Evolutionary conservation across 345 rosid genomes (phyloP).

Genomic region (Atalantia buxifolia): DNA sequence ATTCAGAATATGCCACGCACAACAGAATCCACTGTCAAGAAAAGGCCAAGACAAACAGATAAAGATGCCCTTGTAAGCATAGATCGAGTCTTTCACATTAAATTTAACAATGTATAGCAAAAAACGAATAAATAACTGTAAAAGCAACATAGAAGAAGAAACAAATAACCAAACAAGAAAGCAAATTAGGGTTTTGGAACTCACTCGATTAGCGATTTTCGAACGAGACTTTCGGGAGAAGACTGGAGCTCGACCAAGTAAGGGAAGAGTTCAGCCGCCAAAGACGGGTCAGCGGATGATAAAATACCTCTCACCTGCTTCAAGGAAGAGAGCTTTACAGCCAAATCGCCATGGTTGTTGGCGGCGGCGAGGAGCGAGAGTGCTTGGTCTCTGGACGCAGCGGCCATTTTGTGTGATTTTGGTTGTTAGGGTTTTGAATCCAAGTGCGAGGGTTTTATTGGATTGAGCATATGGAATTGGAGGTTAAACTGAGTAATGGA

Average conservation of each 20-base stretch:
- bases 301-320: slow-evolving; percentile 75
- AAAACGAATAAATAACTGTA: neutral
- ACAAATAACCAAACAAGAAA: neutral
- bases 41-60: no score
- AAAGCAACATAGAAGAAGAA: neutral
- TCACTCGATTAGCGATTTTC: slow-evolving; percentile 72
- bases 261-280: slow-evolving; percentile 74
- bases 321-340: slow-evolving; percentile 84
- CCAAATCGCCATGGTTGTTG: slow-evolving; percentile 74
- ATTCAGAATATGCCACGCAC: neutral
- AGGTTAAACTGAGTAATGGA: neutral
- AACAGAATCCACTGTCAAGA: neutral
- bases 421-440: slow-evolving; percentile 12
- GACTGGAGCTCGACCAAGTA: slow-evolving; percentile 72
- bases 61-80: neutral
- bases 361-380: slow-evolving; percentile 81
- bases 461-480: slow-evolving; percentile 3
- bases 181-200: slow-evolving; percentile 43
- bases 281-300: slow-evolving; percentile 57
- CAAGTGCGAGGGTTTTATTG: slow-evolving; percentile 5
- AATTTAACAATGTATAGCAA: neutral
- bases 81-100: neutral
- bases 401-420: slow-evolving; percentile 3
- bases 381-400: slow-evolving; percentile 58
- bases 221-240: slow-evolving; percentile 72